Evolutionary conservation across 768 basidiomycete genomes (phyloP), one percentile per base, ranked within the genome.

Genomic region (Mycena pura): DNA sequence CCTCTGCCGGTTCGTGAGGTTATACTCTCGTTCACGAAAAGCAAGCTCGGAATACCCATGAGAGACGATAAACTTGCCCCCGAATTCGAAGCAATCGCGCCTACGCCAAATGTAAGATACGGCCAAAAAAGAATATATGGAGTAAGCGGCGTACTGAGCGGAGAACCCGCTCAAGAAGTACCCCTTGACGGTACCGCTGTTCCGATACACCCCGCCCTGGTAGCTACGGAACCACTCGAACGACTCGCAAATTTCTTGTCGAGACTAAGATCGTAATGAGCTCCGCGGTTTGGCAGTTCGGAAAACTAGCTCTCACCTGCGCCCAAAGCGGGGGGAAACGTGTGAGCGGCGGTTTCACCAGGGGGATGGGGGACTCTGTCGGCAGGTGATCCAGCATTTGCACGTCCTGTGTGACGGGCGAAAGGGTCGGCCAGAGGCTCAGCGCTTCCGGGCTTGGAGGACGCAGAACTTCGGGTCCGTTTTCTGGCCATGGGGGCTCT

Each of bases 241-340:
- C 5, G 88, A 84, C 72, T 94, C 92, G 75, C 92, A 93, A 2
- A 94, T 81, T 74, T 93, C 92, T 75, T 93, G 91, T 39, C 92
- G 85, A 24, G 91, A 89, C 91, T 93, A 53, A 48, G 19, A 15
- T 41, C 63, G 24, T 28, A 22, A 34, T 64, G 11, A 67, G 27
- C 61, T 22, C 17, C 39, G 47, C 22, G 44, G 41, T 38, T 21
- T 36, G 49, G 9, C 40, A 9, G 24, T 11, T 24, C 29, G 24
- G 25, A 39, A 28, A 29, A 17, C 17, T 39, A 10, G 25, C 43
- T 47, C 68, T 66, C 66, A 81, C 81, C 67, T 78, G 66, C 7
- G 80, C 76, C 82, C 82, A 83, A 19, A 82, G 76, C 4, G 78
- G 81, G 17, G 81, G 81, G 54, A 67, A 68, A 0, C 19, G 27